phyloP scores from a whole-genome alignment of 441 rosid species.

The Adansonia madagascariensis region DNA sequence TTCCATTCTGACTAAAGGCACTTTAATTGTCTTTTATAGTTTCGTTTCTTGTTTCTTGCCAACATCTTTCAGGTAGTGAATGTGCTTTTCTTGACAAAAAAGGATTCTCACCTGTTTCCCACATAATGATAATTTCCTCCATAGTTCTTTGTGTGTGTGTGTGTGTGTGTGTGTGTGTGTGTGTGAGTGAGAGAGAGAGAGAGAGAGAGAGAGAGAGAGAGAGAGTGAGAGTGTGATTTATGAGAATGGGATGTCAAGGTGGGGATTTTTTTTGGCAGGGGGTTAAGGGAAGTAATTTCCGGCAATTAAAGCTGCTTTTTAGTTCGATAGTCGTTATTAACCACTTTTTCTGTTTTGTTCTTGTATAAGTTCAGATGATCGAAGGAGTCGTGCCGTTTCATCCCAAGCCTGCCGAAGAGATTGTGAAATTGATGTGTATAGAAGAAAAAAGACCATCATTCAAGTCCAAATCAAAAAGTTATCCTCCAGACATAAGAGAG shows the following conservation, averaged over 20 bases:
- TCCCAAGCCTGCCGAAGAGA: constrained; percentile 78
- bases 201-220: too few relatives aligned
- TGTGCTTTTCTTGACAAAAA: background rate
- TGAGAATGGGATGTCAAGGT: background rate
- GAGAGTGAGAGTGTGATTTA: background rate
- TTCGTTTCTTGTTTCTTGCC: constrained; percentile 10
- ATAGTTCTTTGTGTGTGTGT: background rate
- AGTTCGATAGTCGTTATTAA: constrained; percentile 7
- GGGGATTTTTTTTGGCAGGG: background rate
- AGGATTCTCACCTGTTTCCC: background rate
- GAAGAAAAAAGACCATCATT: constrained; percentile 80
- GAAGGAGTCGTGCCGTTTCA: constrained; percentile 90
- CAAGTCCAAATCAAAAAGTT: constrained; percentile 68
- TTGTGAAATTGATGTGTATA: constrained; percentile 62
- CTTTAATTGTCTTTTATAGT: background rate
- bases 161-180: background rate
- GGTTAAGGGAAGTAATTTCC: background rate
- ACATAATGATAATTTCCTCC: background rate
- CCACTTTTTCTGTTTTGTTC: constrained; percentile 20
- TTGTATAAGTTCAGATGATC: constrained; percentile 63
- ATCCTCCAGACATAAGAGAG: constrained; percentile 84
- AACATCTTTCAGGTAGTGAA: constrained; percentile 1
- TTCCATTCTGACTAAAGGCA: constrained; percentile 14
- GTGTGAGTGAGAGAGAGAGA: too few relatives aligned
- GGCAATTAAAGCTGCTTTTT: constrained; percentile 16